Conservation (phyloP, 2,329 filamentous ascomycete genomes). For the Fusarium anthophilum region DNA sequence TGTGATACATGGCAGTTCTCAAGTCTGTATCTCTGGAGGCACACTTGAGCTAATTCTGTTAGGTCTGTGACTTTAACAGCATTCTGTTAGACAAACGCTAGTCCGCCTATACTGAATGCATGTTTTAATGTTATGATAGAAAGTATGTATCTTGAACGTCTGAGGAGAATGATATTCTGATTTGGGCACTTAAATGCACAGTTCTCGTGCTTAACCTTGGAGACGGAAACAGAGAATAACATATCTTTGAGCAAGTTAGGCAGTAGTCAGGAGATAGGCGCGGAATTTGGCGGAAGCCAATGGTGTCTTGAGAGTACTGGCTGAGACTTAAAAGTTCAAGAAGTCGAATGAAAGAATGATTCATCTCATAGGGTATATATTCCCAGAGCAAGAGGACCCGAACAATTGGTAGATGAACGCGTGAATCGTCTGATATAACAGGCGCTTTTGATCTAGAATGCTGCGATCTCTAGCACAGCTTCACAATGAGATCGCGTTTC, state of each 20-base stretch:
- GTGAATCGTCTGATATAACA: background rate
- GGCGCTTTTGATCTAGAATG: too few relatives aligned
- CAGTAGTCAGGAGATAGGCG: background rate
- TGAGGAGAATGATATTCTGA: too few relatives aligned
- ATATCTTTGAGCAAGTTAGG: background rate
- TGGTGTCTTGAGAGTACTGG: background rate
- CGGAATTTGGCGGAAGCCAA: background rate
- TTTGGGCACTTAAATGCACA: background rate
- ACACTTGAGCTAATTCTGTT: background rate
- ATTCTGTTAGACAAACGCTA: background rate
- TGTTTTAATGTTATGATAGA: background rate
- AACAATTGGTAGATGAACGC: background rate
- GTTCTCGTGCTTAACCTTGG: background rate
- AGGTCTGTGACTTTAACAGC: background rate
- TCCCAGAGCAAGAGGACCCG: background rate
- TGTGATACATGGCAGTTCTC: background rate
- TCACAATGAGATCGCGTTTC: background rate
- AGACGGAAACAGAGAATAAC: background rate
- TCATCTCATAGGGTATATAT: background rate
- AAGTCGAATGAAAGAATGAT: too few relatives aligned
- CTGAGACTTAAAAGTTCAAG: background rate
- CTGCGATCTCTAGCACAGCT: background rate
- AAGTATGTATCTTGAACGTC: background rate
- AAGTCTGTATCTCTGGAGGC: background rate
- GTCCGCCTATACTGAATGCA: background rate